phyloP scores from a whole-genome alignment of 805 yeast species.

The Candida sakaeoensis region DNA sequence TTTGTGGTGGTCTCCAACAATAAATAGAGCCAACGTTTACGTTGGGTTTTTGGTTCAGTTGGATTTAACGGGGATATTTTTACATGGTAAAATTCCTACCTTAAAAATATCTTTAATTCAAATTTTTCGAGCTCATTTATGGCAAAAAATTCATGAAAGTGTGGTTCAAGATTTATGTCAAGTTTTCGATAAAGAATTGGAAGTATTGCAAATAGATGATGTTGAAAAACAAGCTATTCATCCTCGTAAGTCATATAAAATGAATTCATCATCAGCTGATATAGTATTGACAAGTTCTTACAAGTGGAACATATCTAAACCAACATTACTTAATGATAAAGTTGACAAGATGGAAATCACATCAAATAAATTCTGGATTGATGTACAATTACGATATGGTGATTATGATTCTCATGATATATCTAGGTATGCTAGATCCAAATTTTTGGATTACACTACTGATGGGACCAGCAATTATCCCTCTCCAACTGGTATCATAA shows the following conservation, averaged over 20 bases:
- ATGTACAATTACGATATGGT: constrained; percentile 91
- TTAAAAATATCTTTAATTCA: constrained; percentile 92
- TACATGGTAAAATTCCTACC: constrained; percentile 98
- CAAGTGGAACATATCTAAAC: constrained; percentile 80
- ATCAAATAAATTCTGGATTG: constrained; percentile 84
- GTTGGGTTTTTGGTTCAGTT: constrained; percentile 96
- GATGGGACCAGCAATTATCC: constrained; percentile 87
- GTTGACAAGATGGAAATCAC: constrained; percentile 57
- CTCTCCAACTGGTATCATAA: constrained; percentile 85
- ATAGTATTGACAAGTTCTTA: constrained; percentile 69
- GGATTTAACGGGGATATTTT: constrained; percentile 92
- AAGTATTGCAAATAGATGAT: constrained; percentile 73
- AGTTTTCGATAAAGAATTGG: constrained; percentile 83
- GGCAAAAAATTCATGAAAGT: constrained; percentile 99
- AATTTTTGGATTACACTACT: constrained; percentile 87
- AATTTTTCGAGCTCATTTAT: constrained; percentile 93
- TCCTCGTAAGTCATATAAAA: constrained; percentile 94
- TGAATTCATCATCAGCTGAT: constrained; percentile 96
- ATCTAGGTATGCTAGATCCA: constrained; percentile 88
- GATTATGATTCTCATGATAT: constrained; percentile 98
- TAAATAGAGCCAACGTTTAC: constrained; percentile 94
- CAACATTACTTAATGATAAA: constrained; percentile 72
- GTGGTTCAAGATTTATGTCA: constrained; percentile 91
- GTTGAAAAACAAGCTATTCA: constrained; percentile 92
- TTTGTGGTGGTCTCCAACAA: constrained; percentile 99